phyloP scores from a whole-genome alignment of 2,329 filamentous ascomycete species.

The Aspergillus melleus region DNA sequence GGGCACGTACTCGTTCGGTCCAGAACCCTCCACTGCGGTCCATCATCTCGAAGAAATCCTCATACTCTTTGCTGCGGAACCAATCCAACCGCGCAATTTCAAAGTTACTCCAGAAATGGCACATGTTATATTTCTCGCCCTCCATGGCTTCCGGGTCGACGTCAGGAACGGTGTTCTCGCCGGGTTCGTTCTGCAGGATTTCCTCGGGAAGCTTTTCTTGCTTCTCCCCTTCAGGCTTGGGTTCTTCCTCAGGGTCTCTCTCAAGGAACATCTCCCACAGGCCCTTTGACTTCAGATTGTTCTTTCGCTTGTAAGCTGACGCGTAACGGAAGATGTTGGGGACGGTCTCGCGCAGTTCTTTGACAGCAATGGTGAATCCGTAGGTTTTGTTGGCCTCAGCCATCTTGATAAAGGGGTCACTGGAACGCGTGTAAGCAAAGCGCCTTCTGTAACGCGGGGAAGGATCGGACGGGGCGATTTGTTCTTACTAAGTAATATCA shows the following conservation, averaged over 20 bases:
- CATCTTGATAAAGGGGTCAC: conserved; percentile 96
- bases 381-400: conserved; percentile 94
- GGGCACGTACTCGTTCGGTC: conserved; percentile 82
- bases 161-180: conserved; percentile 68
- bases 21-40: conserved; percentile 96
- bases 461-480: not conserved
- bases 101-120: conserved; percentile 99
- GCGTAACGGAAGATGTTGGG: conserved; percentile 99
- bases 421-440: conserved; percentile 44
- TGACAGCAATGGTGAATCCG: conserved; percentile 97
- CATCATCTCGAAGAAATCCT: conserved; percentile 99
- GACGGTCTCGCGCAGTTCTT: conserved; percentile 95
- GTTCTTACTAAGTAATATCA: conserved; percentile 90
- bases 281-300: conserved; percentile 87
- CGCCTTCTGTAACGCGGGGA: not conserved
- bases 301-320: conserved; percentile 92
- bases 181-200: conserved; percentile 73
- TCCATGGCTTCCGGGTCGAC: conserved; percentile 95
- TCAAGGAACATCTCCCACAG: conserved; percentile 99
- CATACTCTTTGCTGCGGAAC: conserved; percentile 96
- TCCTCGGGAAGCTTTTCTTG: conserved; percentile 76
- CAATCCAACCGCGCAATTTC: conserved; percentile 93
- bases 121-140: conserved; percentile 99
- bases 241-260: conserved; percentile 53
- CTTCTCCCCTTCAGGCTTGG: conserved; percentile 63